Percentiles rank a stretch among this genome's conserved stretches.
Evolutionary conservation across 345 rosid genomes (phyloP).

Genomic region (Citrus inodora): DNA sequence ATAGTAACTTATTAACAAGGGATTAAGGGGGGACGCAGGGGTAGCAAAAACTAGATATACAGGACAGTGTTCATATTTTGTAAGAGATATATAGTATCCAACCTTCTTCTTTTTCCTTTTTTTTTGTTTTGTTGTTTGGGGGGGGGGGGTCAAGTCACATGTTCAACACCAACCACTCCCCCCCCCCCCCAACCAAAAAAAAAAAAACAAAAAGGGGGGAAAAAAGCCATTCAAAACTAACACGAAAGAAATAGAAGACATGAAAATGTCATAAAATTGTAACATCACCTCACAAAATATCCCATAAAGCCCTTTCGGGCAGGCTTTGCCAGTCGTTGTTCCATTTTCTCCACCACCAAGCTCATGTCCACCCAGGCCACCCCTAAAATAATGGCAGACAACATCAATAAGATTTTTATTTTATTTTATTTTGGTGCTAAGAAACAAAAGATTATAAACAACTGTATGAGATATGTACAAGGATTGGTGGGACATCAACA

Average conservation of each 20-base stretch:
- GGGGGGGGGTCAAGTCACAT: too few relatives aligned
- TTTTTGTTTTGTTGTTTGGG: too few relatives aligned
- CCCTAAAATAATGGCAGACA: conserved; percentile 39
- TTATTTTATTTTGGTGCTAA: too few relatives aligned
- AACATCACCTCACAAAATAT: conserved; percentile 71
- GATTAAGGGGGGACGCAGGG: neutral
- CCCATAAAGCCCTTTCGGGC: conserved; percentile 93
- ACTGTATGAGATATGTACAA: too few relatives aligned
- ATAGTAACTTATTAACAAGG: neutral
- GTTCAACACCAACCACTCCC: too few relatives aligned
- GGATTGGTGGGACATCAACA: neutral
- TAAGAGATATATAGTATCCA: neutral
- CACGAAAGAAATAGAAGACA: neutral
- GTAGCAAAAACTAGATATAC: neutral
- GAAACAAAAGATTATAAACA: too few relatives aligned
- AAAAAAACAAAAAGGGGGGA: too few relatives aligned
- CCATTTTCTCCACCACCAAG: conserved; percentile 73
- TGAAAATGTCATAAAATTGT: neutral
- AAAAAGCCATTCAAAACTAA: neutral
- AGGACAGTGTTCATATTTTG: neutral
- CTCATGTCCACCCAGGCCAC: conserved; percentile 62
- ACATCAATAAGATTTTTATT: neutral
- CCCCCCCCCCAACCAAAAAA: too few relatives aligned
- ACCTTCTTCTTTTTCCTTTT: too few relatives aligned
- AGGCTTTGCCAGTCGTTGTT: conserved; percentile 83